A percentile compares a stretch with the other conserved stretches of the same genome.
Evolutionary conservation across 345 rosid species (phyloP).

Genomic region (Gossypioides kirkii): DNA sequence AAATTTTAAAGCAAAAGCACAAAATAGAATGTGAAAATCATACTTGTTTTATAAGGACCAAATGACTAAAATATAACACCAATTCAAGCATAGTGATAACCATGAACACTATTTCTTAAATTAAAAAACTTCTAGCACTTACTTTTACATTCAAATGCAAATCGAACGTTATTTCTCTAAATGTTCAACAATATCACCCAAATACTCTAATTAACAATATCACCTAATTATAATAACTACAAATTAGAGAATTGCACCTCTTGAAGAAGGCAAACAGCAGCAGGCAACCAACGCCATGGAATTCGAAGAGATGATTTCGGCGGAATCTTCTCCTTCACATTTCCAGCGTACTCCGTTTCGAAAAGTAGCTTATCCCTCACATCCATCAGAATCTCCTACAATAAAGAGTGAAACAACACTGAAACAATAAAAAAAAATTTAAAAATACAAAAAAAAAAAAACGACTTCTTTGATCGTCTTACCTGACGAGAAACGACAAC

Average conservation of each 20-base stretch:
- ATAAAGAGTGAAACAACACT: neutral
- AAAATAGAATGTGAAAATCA: neutral
- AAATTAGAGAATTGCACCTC: constrained; percentile 45
- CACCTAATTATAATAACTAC: neutral
- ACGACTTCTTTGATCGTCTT: neutral
- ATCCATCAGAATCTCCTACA: constrained; percentile 86
- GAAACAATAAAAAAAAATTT: neutral
- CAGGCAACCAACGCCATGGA: constrained; percentile 87
- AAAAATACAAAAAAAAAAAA: neutral
- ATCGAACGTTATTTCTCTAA: neutral
- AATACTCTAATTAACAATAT: neutral
- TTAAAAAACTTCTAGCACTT: neutral
- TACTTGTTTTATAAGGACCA: neutral
- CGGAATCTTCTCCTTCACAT: constrained; percentile 54
- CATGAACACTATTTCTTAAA: neutral
- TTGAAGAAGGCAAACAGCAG: constrained; percentile 91
- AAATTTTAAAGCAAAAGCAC: neutral
- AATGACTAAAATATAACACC: neutral
- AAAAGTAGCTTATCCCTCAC: constrained; percentile 91
- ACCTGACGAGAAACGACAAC: constrained; percentile 77
- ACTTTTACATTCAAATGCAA: neutral
- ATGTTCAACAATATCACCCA: neutral
- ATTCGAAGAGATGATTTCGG: constrained; percentile 76
- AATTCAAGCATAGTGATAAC: neutral
- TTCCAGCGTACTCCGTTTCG: constrained; percentile 94